Base-by-base conservation (phyloP, 805 yeast genomes). In the Clavispora phyllophila region DNA sequence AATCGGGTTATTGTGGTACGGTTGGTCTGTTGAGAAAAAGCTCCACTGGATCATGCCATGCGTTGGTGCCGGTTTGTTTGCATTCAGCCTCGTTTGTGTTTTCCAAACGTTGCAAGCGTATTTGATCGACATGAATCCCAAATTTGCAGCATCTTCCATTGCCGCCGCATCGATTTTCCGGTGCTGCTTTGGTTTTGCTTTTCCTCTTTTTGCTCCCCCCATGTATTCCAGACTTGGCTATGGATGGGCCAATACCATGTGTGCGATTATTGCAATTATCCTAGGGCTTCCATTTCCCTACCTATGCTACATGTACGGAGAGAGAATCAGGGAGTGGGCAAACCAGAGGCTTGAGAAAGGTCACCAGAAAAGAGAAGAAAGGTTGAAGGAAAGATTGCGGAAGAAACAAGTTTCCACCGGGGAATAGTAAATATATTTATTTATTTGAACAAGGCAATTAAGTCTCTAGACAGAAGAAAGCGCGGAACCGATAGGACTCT, bases 91-190 rank as follows among this genome's bases (percentile, higher is more conserved):
- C 23, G 62, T 66, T 18, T 61, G 66, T 32, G 71, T 62, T 6
- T 67, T 67, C 50, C 72, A 65, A 46, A 51, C 65, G 1, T 60
- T 62, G 32, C 72, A 66, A 46, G 60, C 60, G 37, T 66, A 67
- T 46, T 53, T 67, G 42, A 66, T 67, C 41, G 72, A 68, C 42
- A 66, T 65, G 70, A 65, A 65, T 46, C 61, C 61, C 9, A 43
- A 62, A 36, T 65, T 60, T 39, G 67, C 70, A 17, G 72, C 72
- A 10, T 57, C 64, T 27, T 60, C 70, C 13, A 62, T 68, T 5
- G 72, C 72, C 2, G 71, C 73, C 2, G 70, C 70, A 4, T 70
- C 72, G n/a, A 55, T 68, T 24, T 66, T 67, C 49, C 53, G 73
- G 38, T 63, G 65, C 17, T 48, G 62, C 14, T 63, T 67, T 50